Evolutionary conservation across 495 filamentous ascomycete species (phyloP).

Genomic region (Penicillium pancosmium): DNA sequence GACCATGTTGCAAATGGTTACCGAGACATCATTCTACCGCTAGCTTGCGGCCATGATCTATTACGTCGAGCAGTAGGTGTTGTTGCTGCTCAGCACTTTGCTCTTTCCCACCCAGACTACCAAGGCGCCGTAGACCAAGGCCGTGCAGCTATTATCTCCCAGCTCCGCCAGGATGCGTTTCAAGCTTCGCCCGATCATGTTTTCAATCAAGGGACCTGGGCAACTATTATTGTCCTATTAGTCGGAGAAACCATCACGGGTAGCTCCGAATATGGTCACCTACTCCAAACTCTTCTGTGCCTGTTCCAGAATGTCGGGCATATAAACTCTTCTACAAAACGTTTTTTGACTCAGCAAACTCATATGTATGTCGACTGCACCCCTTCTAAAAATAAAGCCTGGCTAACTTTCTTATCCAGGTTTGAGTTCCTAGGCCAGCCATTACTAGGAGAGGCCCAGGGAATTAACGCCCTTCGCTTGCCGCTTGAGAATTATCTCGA

Average conservation of each 20-base stretch:
- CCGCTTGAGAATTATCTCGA: constrained; percentile 17
- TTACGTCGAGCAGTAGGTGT: constrained; percentile 80
- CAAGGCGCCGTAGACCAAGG: constrained; percentile 14
- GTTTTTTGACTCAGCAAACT: constrained; percentile 20
- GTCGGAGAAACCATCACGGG: constrained; percentile 30
- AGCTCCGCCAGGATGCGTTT: constrained; percentile 19
- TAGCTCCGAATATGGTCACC: constrained; percentile 20
- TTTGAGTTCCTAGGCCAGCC: constrained; percentile 25
- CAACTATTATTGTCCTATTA: constrained; percentile 26
- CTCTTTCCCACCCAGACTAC: constrained; percentile 7
- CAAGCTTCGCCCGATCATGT: constrained; percentile 16
- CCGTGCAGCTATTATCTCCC: constrained; percentile 22
- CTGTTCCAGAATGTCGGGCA: constrained; percentile 11
- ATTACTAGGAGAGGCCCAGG: constrained; percentile 13
- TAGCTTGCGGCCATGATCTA: constrained; percentile 70
- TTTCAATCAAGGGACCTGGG: constrained; percentile 23
- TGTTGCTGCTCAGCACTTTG: constrained; percentile 70
- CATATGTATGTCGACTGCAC: constrained; percentile 16
- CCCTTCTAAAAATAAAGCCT: neutral
- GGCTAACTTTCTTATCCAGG: constrained; percentile 5
- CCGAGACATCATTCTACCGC: constrained; percentile 72
- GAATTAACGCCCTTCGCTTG: constrained; percentile 9
- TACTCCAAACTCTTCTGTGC: constrained; percentile 22
- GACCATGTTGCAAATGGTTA: constrained; percentile 72
- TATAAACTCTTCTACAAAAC: neutral